Evolutionary conservation across 108 stramenopile genomes (phyloP).

Genomic region (Nannochloropsis salina): DNA sequence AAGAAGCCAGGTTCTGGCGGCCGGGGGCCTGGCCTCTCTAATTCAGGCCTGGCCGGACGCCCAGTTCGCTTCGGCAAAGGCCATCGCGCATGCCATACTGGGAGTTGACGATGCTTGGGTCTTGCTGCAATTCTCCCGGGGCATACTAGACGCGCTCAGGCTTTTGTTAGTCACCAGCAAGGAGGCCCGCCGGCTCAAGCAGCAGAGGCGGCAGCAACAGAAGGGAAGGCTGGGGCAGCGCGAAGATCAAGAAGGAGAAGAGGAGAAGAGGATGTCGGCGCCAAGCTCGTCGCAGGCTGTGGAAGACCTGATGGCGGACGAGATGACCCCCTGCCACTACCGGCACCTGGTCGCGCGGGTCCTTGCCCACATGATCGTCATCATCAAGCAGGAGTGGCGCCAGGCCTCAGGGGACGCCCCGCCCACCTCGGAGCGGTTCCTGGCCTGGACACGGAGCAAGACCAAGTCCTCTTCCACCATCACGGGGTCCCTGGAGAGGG

Average conservation of each 20-base stretch:
- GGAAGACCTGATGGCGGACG: neutral
- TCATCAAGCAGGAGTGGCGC: neutral
- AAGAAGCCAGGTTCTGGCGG: conserved; percentile 16
- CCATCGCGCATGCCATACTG: conserved; percentile 1
- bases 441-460: neutral
- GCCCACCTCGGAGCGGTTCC: neutral
- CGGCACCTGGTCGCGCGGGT: conserved; percentile 8
- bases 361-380: neutral
- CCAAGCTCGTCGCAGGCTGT: neutral
- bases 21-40: conserved; percentile 10
- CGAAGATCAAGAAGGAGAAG: neutral
- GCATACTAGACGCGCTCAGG: neutral
- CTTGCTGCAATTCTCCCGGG: neutral
- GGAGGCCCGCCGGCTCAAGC: neutral
- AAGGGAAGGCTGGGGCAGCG: neutral
- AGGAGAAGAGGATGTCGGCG: neutral
- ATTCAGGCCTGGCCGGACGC: conserved; percentile 1
- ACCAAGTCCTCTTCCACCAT: neutral
- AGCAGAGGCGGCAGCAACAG: conserved; percentile 6
- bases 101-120: conserved; percentile 8
- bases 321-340: conserved; percentile 10
- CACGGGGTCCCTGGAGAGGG: neutral
- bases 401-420: neutral
- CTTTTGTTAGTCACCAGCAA: neutral
- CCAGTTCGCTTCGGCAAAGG: conserved; percentile 4